Conservation (phyloP, 1,284 basidiomycete genomes). For the Hymenochaete sp. region DNA sequence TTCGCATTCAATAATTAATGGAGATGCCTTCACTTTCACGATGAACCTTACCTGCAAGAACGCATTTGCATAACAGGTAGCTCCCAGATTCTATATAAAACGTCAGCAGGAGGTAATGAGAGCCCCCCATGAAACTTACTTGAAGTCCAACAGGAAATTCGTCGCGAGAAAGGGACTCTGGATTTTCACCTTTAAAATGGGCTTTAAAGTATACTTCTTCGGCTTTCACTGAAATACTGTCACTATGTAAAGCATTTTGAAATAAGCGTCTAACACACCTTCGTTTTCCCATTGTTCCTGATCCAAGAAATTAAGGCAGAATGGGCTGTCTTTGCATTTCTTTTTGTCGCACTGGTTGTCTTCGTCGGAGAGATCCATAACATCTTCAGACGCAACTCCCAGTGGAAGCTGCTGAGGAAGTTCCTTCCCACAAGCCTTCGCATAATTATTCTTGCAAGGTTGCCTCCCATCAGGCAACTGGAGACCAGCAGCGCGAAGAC, state of each 20-base stretch:
- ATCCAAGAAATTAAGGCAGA: slow-evolving; percentile 80
- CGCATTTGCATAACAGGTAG: slow-evolving; percentile 90
- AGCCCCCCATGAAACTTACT: slow-evolving; percentile 38
- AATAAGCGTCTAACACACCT: slow-evolving; percentile 31
- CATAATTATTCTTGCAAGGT: slow-evolving; percentile 49
- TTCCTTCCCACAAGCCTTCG: slow-evolving; percentile 16
- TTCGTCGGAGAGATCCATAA: slow-evolving; percentile 60
- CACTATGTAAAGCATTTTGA: slow-evolving; percentile 19
- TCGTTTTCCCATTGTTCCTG: slow-evolving; percentile 68
- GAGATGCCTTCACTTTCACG: no score
- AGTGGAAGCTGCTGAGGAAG: slow-evolving; percentile 8
- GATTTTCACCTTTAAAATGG: slow-evolving; percentile 45
- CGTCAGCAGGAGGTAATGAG: no score
- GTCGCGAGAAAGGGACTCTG: slow-evolving; percentile 40
- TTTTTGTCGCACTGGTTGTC: slow-evolving; percentile 48
- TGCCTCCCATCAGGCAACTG: slow-evolving; percentile 38
- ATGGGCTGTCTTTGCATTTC: slow-evolving; percentile 63
- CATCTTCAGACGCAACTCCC: slow-evolving; percentile 33
- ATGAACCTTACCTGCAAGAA: slow-evolving; percentile 64
- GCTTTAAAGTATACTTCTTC: slow-evolving; percentile 45
- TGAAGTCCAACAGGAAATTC: slow-evolving; percentile 71
- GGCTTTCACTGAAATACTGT: slow-evolving; percentile 37
- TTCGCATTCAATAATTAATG: slow-evolving; percentile 7
- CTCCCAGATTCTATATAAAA: slow-evolving; percentile 69
- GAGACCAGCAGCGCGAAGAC: slow-evolving; percentile 59